A percentile compares a stretch with the other conserved stretches of the same genome.
phyloP scores from a whole-genome alignment of 1,284 basidiomycete genomes.

The Melampsora americana region DNA sequence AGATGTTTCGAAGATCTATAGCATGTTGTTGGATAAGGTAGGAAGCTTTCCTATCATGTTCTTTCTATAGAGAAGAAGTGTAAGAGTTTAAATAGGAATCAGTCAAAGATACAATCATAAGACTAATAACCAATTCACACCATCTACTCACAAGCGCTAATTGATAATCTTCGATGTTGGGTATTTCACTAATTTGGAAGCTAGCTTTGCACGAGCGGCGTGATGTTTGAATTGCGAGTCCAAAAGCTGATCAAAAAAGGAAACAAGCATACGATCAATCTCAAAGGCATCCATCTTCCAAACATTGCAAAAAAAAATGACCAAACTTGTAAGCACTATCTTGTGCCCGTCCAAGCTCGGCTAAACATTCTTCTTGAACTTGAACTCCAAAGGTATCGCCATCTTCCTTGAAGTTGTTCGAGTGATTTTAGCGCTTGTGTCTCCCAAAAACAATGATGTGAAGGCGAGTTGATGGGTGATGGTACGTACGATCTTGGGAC shows the following conservation, averaged over 20 bases:
- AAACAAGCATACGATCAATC: background rate
- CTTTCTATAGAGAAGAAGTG: constrained; percentile 64
- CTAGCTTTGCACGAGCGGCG: constrained; percentile 38
- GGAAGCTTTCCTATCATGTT: constrained; percentile 71
- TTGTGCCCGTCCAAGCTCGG: constrained; percentile 40
- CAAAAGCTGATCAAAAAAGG: constrained; percentile 19
- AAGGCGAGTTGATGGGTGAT: background rate
- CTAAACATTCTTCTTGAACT: constrained; percentile 43
- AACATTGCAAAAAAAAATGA: background rate
- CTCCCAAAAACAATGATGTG: background rate
- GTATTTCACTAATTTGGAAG: constrained; percentile 42
- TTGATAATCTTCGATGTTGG: constrained; percentile 42
- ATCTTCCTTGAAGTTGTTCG: constrained; percentile 18
- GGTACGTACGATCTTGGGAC: constrained; percentile 35
- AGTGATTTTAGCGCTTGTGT: constrained; percentile 3
- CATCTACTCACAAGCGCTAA: constrained; percentile 31
- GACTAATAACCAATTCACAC: background rate
- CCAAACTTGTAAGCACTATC: constrained; percentile 39
- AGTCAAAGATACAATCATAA: background rate
- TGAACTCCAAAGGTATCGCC: constrained; percentile 39
- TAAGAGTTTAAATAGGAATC: background rate
- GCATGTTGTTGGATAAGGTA: constrained; percentile 68
- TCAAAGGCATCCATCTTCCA: background rate
- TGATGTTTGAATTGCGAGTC: constrained; percentile 39
- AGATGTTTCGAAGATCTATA: constrained; percentile 68